phyloP scores from a whole-genome alignment of 441 rosid genomes.

The Jatropha podagrica region DNA sequence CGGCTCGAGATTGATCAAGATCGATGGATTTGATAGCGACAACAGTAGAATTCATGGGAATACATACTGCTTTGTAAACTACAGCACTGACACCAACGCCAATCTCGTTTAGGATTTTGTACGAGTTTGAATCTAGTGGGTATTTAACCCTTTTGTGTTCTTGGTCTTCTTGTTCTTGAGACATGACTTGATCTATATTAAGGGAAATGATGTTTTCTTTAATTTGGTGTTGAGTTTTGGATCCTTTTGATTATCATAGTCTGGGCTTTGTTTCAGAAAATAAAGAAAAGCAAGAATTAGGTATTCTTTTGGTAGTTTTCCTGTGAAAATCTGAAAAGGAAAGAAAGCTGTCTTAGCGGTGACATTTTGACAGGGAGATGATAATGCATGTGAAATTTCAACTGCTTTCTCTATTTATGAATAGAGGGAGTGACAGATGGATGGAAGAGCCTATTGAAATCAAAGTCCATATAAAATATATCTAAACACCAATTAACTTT shows the following conservation, averaged over 20 bases:
- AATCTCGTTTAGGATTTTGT: conserved; percentile 61
- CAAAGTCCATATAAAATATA: background rate
- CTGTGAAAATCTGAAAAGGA: conserved; percentile 35
- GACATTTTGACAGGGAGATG: conserved; percentile 22
- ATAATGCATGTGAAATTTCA: conserved; percentile 38
- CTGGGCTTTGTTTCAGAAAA: background rate
- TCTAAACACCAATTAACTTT: background rate
- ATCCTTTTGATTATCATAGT: background rate
- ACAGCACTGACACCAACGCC: conserved; percentile 73
- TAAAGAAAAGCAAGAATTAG: background rate
- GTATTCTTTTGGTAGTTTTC: conserved; percentile 29
- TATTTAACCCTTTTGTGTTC: conserved; percentile 35
- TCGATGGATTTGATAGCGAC: conserved; percentile 86
- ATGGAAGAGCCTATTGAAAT: too few relatives aligned
- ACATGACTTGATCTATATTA: conserved; percentile 21
- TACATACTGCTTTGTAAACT: conserved; percentile 79
- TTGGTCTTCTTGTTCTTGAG: conserved; percentile 30
- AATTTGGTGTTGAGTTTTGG: background rate
- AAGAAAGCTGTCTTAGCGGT: conserved; percentile 22
- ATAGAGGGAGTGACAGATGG: background rate
- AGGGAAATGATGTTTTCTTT: background rate
- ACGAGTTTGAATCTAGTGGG: conserved; percentile 62
- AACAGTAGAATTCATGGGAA: conserved; percentile 47
- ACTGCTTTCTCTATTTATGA: background rate
- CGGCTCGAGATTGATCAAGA: conserved; percentile 62